Conservation (phyloP, 106 monocot species). For the Allium fistulosum region DNA sequence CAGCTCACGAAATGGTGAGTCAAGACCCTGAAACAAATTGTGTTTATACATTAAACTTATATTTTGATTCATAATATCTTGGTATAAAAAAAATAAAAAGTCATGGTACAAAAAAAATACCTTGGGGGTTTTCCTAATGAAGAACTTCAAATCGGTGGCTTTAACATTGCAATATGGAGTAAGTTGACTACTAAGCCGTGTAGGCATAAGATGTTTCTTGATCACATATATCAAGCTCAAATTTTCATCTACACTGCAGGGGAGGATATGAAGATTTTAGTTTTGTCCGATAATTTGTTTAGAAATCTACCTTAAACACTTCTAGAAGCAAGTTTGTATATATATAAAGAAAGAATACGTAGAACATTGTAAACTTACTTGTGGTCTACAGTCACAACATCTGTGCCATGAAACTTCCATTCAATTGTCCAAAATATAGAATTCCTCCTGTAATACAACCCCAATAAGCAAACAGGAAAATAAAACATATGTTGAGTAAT, state of each 20-base stretch:
- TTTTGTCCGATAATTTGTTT: neutral
- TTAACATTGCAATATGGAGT: constrained; percentile 40
- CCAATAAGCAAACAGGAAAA: neutral
- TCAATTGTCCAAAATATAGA: constrained; percentile 92
- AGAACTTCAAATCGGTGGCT: constrained; percentile 46
- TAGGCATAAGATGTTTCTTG: constrained; percentile 64
- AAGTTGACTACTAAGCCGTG: constrained; percentile 62
- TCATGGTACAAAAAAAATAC: constrained; percentile 14
- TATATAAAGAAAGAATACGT: too few species aligned
- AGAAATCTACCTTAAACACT: neutral
- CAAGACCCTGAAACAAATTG: neutral
- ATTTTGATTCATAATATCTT: neutral
- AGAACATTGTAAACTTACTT: constrained; percentile 31
- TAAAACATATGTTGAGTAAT: too few species aligned
- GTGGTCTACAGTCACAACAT: constrained; percentile 49
- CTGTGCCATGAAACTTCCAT: constrained; percentile 68
- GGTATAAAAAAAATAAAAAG: too few species aligned
- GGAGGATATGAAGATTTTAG: neutral
- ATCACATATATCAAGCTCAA: constrained; percentile 35
- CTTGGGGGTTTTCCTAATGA: constrained; percentile 59
- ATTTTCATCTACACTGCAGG: constrained; percentile 61
- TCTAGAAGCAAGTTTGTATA: neutral
- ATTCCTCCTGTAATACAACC: constrained; percentile 47
- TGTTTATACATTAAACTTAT: neutral
- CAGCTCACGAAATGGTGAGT: constrained; percentile 52